Base-by-base conservation (phyloP, 2,329 filamentous ascomycete species). In the Xylaria hypoxylon region DNA sequence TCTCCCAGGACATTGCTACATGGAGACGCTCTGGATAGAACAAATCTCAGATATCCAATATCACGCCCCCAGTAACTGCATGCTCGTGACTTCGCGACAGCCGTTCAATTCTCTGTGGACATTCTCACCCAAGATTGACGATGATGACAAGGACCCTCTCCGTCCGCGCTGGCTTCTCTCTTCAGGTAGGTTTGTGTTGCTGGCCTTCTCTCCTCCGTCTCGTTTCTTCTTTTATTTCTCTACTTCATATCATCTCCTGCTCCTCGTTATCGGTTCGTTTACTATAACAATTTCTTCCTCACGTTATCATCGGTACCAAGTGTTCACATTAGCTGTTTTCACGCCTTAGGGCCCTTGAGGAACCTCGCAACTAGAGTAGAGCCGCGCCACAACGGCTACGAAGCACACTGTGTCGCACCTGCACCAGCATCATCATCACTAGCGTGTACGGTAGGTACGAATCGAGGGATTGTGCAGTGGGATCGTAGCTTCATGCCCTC, bases 381-480 rank as follows among this genome's bases (percentile, higher is more conserved):
- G 68, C 22, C 69, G 65, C 28, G 56, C 65, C 61, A 45, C n/a
- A 64, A 70, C 35, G 68, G 73, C 26, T 78, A 83, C 66, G 76
- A 77, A n/a, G 80, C 80, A 22, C 80, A 74, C 51, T 67, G 67
- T 35, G 38, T 77, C 1, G 70, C 80, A 0, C 75, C 82, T 0
- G 83, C 83, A 0, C 82, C 83, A 0, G 57, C 77, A 0, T 75
- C 75, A 38, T 81, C 82, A 5, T 67, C 77, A 35, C 62, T 83
- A 1, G 70, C 82, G 44, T 86, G 84, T 72, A 76, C 84, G 5
- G 74, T 86, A 48, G 86, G 84, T 48, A 84, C 85, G 1, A 83
- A 77, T 69, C 73, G 74, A 1, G 86, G 85, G n/a, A 77, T 88
- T 5, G 61, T 84, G 13, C 72, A 76, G 22, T 75, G 83, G 19